Evolutionary conservation across 2,329 filamentous ascomycete genomes (phyloP), one percentile per base, ranked within the genome.

Genomic region (Didymella sp.): DNA sequence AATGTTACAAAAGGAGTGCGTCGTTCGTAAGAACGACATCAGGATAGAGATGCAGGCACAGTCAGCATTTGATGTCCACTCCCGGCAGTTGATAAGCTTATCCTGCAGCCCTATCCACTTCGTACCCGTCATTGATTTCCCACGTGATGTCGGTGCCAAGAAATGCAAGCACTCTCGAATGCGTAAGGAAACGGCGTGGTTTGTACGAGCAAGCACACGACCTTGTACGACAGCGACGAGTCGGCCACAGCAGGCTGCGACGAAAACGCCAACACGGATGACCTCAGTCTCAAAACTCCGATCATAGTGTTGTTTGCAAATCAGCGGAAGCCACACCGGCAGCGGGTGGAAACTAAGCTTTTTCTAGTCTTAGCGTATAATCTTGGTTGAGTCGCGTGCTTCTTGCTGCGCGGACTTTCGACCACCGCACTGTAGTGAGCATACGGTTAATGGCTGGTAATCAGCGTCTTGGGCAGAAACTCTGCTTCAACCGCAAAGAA

Each of bases 251-350:
- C 41, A 50, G 25, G 25, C 22, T 45, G 42, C 48, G 30, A 44
- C 35, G 24, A 57, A 15, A 52, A 48, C 44, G 54, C 48, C 49
- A 57, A 38, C 13, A 37, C 54, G 54, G 54, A 57, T 44, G 44
- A 51, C 38, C 54, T 48, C 48, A 15, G 40, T 48, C 54, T 44
- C 44, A 52, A 40, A 52, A 24, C 48, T 52, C 54, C 54, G 54
- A 52, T 44, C 43, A 15, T 44, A 25, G 17, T 21, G 17, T 27
- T 35, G 38, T 43, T 21, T 28, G 30, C 48, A 44, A 48, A 57
- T 51, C 48, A 48, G 19, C 41, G 22, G 24, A 47, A 40, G 31
- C 11, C 12, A 44, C 37, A 48, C 54, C 54, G 54, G 54, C 44
- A 57, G 8, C 30, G 35, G 17, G 13, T 48, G 54, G 54, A 57